Base-by-base conservation (phyloP, 768 basidiomycete species). In the Pisolithus microcarpus region DNA sequence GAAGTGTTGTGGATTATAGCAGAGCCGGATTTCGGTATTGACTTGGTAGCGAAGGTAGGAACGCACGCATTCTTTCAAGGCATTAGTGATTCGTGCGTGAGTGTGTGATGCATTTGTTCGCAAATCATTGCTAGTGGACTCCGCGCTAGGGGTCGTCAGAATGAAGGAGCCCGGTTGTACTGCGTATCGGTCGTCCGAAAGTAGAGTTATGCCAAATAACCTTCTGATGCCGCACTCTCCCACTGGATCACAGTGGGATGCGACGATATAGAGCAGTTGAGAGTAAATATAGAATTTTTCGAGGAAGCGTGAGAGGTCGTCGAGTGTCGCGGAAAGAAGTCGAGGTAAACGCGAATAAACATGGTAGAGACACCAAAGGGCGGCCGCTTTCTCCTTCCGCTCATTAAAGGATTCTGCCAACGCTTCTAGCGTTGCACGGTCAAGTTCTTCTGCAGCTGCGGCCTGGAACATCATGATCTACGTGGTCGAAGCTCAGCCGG, bases 341-440 rank as follows among this genome's bases (percentile, higher is more conserved):
- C 43, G 46, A 7, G 67, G 65, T 5, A 64, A 56, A 9, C 50
- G 49, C 9, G 55, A 48, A 54, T 75, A 78, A 39, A 64, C 57
- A 49, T 73, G 70, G 52, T 79, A 73, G 10, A 78, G 56, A 47
- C 75, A 75, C 5, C 79, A 63, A 0, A 77, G 54, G 10, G 73
- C 72, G 0, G 73, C 69, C 7, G 68, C 53, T 1, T 37, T 7
- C 28, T 70, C 69, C 1, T 61, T 52, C 3, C 51, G 39, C 23
- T 49, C 16, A 21, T 57, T 48, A 51, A 79, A 75, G 11, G 36
- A 42, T 6, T 39, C n/a, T 0, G 61, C 70, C 3, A 80, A 60
- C 8, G 54, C 42, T 5, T 56, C 48, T 5, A 82, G 69, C 7
- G 56, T 38, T 0, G 21, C 31, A 1, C 56, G 19, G 26, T 72